Base-by-base conservation (phyloP, 2,329 filamentous ascomycete species). In the Huntiella moniliformis region DNA sequence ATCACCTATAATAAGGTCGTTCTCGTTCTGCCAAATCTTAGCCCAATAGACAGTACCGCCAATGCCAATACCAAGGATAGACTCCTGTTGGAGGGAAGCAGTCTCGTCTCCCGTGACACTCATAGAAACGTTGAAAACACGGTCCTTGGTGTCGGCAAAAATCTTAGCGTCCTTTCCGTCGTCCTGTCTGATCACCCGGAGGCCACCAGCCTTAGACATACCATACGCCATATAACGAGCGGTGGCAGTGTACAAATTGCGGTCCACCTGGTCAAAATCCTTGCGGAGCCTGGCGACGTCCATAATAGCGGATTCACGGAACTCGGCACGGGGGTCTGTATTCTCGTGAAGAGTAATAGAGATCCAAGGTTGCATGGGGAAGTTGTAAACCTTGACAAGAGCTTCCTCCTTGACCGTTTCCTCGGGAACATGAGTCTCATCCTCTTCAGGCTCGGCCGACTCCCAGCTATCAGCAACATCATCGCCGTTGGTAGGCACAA, bases 11-110 rank as follows among this genome's bases (percentile, higher is more conserved):
- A 84, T 70, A 35, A 50, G 48, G 54, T 94, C 85, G 55, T 82
- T 82, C 53, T 82, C 73, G 42, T 77, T 72, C 45, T 83, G 79
- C 50, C 76, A 79, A 53, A 93, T 75, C 57, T 82, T 73, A 8
- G 86, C 79, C 82, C 91, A 98, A 65, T 96, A 95, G n/a, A 96
- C 85, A 7, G 87, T 83, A 38, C 91, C 92, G 56, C 88, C 93
- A 54, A 95, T 80, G 49, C 88, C 88, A 47, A 91, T 96, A 36
- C 83, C 88, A 47, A 98, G 79, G 45, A 96, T 80, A 40, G 82
- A 76, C 60, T 98, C 86, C 45, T 79, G 74, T 3, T 74, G 68
- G 10, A 44, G 28, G 16, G 42, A n/a, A 8, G 48, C 42, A 31
- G 46, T 38, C 32, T 50, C 45, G 37, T 42, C 42, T n/a, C 45